A percentile compares a stretch with the other conserved stretches of the same genome.
Conservation (phyloP, 805 yeast genomes). For the Wickerhamiella alocasiicola region DNA sequence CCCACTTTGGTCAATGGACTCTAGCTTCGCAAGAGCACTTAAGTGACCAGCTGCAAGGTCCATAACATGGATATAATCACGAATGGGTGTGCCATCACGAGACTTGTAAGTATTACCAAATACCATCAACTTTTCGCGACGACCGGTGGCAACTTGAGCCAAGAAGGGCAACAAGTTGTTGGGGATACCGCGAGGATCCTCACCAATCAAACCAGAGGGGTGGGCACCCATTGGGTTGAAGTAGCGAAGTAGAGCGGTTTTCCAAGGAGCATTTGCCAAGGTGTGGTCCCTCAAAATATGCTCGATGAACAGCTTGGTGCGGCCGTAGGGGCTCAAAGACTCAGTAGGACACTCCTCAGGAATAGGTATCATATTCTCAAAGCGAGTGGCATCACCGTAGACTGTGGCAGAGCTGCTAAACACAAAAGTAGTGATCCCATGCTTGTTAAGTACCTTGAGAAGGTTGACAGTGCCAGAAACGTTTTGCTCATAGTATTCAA, state of each 20-base stretch:
- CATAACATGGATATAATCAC: constrained; percentile 72
- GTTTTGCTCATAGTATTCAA: constrained; percentile 56
- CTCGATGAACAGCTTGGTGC: constrained; percentile 57
- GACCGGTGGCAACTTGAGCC: constrained; percentile 67
- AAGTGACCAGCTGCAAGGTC: constrained; percentile 71
- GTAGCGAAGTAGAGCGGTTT: constrained; percentile 54
- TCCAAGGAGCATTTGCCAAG: constrained; percentile 28
- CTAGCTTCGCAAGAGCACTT: constrained; percentile 51
- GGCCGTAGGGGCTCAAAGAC: constrained; percentile 69
- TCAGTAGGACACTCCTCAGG: constrained; percentile 67
- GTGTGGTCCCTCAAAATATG: constrained; percentile 44
- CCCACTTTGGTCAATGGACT: constrained; percentile 19
- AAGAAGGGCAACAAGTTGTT: constrained; percentile 63
- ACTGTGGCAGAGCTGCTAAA: constrained; percentile 76
- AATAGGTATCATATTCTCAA: constrained; percentile 60
- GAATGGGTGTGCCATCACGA: constrained; percentile 68
- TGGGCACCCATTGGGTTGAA: constrained; percentile 84
- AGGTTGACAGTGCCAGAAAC: constrained; percentile 51
- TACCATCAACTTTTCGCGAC: constrained; percentile 51
- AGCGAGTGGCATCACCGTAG: constrained; percentile 68
- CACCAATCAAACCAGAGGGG: constrained; percentile 68
- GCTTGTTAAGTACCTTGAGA: constrained; percentile 39
- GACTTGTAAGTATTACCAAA: constrained; percentile 63
- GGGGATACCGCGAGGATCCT: constrained; percentile 68
- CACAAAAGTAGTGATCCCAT: constrained; percentile 42